Evolutionary conservation across 768 basidiomycete genomes (phyloP), one percentile per base, ranked within the genome.

Genomic region (Lactifluus subvellereus): DNA sequence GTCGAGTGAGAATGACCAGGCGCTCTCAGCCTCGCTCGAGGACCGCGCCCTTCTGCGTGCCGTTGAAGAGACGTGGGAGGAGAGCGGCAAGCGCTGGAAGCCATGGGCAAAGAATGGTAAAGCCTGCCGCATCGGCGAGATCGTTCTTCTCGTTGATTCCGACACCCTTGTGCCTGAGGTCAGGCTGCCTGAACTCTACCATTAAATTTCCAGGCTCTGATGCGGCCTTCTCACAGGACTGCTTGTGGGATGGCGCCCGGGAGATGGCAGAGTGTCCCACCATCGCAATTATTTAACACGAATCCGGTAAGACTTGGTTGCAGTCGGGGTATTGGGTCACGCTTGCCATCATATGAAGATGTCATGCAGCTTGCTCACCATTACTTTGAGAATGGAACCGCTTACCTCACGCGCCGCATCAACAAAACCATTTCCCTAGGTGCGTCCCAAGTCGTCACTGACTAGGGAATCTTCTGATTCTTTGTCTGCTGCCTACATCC

Each of bases 321-420:
- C 13, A 10, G 27, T 16, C 43, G n/a, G 43, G 22, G n/a, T 30
- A 7, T 43, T 18, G n/a, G 49, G 16, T 59, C 33, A 72, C 71
- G 61, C 72, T 73, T 71, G 61, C 22, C 33, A 67, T 16, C 55
- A 7, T 66, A 54, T 70, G 72, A 61, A 78, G 77, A 79, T 60
- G 82, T 83, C 64, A 82, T 82, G 79, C 79, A 83, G 72, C 81
- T 81, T 61, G 80, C 77, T n/a, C 72, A 77, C 63, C 79, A 81
- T 67, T 83, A 80, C 73, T 83, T 77, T 45, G 75, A 78, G 72
- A 78, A 78, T 68, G 77, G 77, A 6, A 74, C 79, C 57, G 75
- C 74, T 67, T 82, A 77, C 76, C 82, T 80, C 72, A 82, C 75
- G 61, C 74, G 76, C 42, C 74, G 80, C 55, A 78, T 83, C 69